Evolutionary conservation across 2,329 filamentous ascomycete species (phyloP).

Genomic region (Diaporthe ilicicola): DNA sequence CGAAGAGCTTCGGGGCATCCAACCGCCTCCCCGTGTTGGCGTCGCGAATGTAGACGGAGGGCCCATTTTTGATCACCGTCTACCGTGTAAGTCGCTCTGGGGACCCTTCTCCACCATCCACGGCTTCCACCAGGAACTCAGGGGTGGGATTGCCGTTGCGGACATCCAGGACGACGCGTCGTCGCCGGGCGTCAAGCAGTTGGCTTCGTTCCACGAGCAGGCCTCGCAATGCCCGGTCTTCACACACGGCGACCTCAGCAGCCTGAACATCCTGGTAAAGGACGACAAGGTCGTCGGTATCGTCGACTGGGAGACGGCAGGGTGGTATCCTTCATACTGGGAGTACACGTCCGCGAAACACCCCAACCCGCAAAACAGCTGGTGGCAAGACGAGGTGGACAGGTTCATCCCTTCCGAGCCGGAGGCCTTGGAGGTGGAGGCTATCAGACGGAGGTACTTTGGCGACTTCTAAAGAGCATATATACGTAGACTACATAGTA

Average conservation of each 20-base stretch:
- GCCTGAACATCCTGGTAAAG: slow-evolving; percentile 52
- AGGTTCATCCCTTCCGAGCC: slow-evolving; percentile 1
- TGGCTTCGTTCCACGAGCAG: slow-evolving; percentile 15
- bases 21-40: not conserved
- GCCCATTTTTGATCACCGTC: slow-evolving; percentile 16
- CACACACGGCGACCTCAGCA: slow-evolving; percentile 59
- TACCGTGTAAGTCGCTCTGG: slow-evolving; percentile 12
- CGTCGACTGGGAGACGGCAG: slow-evolving; percentile 57
- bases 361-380: slow-evolving; percentile 4
- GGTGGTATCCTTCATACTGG: slow-evolving; percentile 57
- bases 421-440: slow-evolving; percentile 3
- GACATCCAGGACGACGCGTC: slow-evolving; percentile 22
- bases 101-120: slow-evolving; percentile 15
- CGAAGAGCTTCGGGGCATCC: not conserved
- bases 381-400: slow-evolving; percentile 25
- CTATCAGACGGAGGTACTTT: slow-evolving; percentile 4
- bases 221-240: slow-evolving; percentile 48
- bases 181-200: slow-evolving; percentile 15
- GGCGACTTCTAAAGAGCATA: slow-evolving; percentile 1
- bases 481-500: not conserved
- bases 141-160: slow-evolving; percentile 1
- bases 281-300: slow-evolving; percentile 49
- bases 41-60: slow-evolving; percentile 14
- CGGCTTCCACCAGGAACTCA: slow-evolving; percentile 11
- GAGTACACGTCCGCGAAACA: slow-evolving; percentile 40